These are phyloP conservation scores for Paraconiothyrium brasiliense DNA, from an alignment of 2,329 filamentous ascomycete genomes.

Conservation along the genomic window DNA sequence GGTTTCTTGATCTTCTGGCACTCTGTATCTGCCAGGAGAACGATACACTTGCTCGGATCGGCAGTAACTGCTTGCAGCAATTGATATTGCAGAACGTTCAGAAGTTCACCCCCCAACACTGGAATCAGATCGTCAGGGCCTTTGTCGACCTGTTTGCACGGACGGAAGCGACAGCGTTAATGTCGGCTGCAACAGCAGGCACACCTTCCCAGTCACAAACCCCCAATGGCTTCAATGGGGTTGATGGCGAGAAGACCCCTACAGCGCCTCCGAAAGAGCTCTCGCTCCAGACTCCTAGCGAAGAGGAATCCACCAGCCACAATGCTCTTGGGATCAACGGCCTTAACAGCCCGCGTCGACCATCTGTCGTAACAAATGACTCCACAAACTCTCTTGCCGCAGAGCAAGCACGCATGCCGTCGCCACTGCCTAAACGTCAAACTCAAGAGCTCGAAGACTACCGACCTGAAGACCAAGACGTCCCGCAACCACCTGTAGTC, in stretches of 20 bases:
- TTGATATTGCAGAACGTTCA: constrained; percentile 95
- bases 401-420: constrained; percentile 42
- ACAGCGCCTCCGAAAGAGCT: constrained; percentile 44
- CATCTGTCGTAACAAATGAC: constrained; percentile 45
- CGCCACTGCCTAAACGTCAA: constrained; percentile 47
- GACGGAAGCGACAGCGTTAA: constrained; percentile 94
- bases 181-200: constrained; percentile 75
- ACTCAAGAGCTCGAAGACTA: constrained; percentile 80
- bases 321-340: constrained; percentile 59
- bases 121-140: constrained; percentile 91
- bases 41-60: constrained; percentile 96
- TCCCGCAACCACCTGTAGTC: constrained; percentile 88
- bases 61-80: constrained; percentile 97
- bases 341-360: constrained; percentile 38
- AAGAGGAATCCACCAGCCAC: constrained; percentile 40
- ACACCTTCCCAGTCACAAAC: constrained; percentile 44
- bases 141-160: constrained; percentile 96
- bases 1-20: constrained; percentile 93
- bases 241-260: constrained; percentile 53
- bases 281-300: constrained; percentile 39
- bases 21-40: constrained; percentile 99
- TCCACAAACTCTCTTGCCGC: constrained; percentile 27
- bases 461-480: constrained; percentile 69
- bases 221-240: constrained; percentile 57
- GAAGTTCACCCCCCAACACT: constrained; percentile 88